phyloP scores from a whole-genome alignment of 1,139 yeast genomes.

The Kluyveromyces sp. region DNA sequence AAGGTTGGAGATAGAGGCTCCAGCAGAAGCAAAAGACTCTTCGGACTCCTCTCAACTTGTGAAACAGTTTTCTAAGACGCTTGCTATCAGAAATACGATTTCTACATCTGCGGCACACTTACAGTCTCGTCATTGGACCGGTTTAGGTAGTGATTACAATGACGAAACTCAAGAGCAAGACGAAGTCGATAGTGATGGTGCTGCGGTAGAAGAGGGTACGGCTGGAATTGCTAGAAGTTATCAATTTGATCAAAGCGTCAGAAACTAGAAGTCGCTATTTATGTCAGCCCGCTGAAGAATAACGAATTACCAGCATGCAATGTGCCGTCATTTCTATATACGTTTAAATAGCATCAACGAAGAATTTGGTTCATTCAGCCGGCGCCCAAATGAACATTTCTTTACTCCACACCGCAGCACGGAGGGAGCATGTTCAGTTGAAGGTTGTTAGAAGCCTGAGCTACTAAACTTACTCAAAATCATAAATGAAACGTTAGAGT shows the following conservation, averaged over 20 bases:
- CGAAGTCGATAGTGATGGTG: slow-evolving; percentile 42
- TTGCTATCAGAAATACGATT: slow-evolving; percentile 67
- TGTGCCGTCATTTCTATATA: no score
- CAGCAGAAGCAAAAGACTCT: slow-evolving; percentile 16
- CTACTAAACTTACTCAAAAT: no score
- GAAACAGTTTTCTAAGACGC: slow-evolving; percentile 50
- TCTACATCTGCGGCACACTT: slow-evolving; percentile 82
- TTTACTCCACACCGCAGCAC: neutral
- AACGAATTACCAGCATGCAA: no score
- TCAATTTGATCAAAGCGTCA: slow-evolving; percentile 16
- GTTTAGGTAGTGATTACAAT: slow-evolving; percentile 77
- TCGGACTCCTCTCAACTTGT: slow-evolving; percentile 41
- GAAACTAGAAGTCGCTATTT: neutral
- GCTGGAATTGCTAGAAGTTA: slow-evolving; percentile 90
- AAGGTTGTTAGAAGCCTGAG: no score
- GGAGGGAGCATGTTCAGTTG: no score
- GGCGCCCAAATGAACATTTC: no score
- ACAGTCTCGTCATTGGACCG: slow-evolving; percentile 77
- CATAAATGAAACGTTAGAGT: no score
- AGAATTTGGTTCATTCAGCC: no score
- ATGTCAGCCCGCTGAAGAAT: no score
- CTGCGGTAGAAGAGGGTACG: slow-evolving; percentile 72
- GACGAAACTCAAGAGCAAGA: slow-evolving; percentile 31
- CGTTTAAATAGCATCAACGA: no score
- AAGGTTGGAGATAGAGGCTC: slow-evolving; percentile 53